A percentile compares a stretch with the other conserved stretches of the same genome.
phyloP scores from a whole-genome alignment of 1,284 basidiomycete genomes.

The Neonothopanus nambi region DNA sequence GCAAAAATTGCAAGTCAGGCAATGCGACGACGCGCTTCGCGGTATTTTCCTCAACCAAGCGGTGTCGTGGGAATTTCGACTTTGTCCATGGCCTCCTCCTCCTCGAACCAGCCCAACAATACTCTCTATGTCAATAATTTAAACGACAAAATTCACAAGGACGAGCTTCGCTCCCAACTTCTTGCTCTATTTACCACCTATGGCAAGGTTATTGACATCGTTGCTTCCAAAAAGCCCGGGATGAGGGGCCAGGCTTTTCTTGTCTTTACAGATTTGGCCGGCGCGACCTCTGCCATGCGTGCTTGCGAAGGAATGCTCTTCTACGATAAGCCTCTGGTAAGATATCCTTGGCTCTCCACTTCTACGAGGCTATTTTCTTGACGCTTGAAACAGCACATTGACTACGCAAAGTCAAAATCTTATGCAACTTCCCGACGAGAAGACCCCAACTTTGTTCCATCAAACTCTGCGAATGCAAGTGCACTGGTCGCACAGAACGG shows the following conservation, averaged over 20 bases:
- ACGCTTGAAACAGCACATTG: slow-evolving; percentile 62
- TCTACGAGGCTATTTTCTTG: slow-evolving; percentile 8
- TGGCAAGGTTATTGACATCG: slow-evolving; percentile 91
- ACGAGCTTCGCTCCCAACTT: slow-evolving; percentile 84
- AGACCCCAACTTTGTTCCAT: slow-evolving; percentile 74
- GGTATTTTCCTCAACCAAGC: background rate
- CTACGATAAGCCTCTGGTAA: slow-evolving; percentile 89
- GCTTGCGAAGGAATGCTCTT: slow-evolving; percentile 90
- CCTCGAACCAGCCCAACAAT: slow-evolving; percentile 72
- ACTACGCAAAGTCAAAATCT: slow-evolving; percentile 85
- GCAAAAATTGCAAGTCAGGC: background rate
- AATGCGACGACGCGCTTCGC: background rate
- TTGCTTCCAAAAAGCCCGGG: slow-evolving; percentile 85
- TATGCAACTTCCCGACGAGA: slow-evolving; percentile 76
- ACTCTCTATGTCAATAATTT: slow-evolving; percentile 96
- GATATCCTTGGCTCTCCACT: slow-evolving; percentile 30
- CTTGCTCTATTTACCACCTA: slow-evolving; percentile 92
- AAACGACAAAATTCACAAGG: slow-evolving; percentile 92
- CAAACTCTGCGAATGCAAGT: slow-evolving; percentile 60
- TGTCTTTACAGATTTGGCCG: slow-evolving; percentile 88
- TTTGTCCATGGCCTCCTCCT: slow-evolving; percentile 37
- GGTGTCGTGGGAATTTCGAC: slow-evolving; percentile 38
- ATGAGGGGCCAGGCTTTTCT: slow-evolving; percentile 97
- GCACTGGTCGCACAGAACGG: slow-evolving; percentile 40
- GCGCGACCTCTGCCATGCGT: slow-evolving; percentile 88